Evolutionary conservation across 129 eudicot genomes (phyloP), one percentile per base, ranked within the genome.

Genomic region (Pulicaria dysenterica): DNA sequence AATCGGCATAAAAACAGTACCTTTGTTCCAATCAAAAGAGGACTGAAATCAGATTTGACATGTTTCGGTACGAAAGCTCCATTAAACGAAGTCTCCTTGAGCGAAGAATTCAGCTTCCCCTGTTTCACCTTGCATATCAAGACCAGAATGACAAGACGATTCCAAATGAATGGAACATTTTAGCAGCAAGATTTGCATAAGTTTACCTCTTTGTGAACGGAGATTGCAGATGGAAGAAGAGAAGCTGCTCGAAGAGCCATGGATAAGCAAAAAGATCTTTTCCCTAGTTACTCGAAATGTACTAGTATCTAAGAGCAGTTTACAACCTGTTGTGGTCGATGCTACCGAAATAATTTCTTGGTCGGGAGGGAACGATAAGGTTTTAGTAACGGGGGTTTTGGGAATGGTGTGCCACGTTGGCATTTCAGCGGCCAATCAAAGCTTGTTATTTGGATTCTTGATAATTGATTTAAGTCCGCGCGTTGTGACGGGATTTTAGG

Each of bases 211-310:
- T 87, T 93, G 80, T 80, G 84, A 68, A 78, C 67, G 24, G 86
- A 78, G 77, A 82, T 79, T 14, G 95, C 81, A 40, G 87, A 82
- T 6, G 90, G 88, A 50, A 84, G 81, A 62, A 85, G 77, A 48
- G 95, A 69, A 60, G 95, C 85, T 72, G 92, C 92, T 79, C 83
- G 95, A 19, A 93, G 89, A 63, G 98, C 98, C 98, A 93, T 89
- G 46, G 56, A 15, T 69, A 53, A 50, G 38, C 44, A 24, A 6
- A 38, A 40, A 47, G 43, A 47, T 48, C 13, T 43, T 55, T 16
- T 15, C 48, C 31, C 39, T 47, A 55, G 63, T 8, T 7, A 4
- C 31, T 69, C 3, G 3, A 10, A 62, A 46, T 3, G 73, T 53
- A 36, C 53, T 53, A 47, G 12, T 53, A 14, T 64, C 64, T 45